These are phyloP conservation scores for Ceratobasidium sp. DNA, from an alignment of 1,284 basidiomycete species.

Conservation along the genomic window DNA sequence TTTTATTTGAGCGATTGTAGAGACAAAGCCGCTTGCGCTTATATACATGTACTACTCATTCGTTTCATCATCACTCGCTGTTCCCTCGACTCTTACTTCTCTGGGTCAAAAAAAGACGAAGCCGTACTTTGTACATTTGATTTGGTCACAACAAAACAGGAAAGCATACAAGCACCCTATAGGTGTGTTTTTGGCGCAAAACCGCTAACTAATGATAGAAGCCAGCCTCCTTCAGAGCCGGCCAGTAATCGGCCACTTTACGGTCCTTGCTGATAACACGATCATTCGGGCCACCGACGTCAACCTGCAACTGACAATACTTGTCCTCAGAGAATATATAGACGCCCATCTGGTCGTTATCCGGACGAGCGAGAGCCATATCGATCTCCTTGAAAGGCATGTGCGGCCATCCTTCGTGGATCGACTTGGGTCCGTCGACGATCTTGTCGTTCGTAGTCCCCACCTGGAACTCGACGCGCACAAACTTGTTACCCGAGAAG, in stretches of 20 bases:
- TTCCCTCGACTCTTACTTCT: not conserved
- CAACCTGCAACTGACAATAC: too few species aligned
- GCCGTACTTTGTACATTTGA: not conserved
- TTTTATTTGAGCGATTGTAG: not conserved
- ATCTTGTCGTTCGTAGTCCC: constrained; percentile 10
- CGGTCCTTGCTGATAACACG: not conserved
- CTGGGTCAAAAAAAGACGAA: not conserved
- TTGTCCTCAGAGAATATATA: constrained; percentile 19
- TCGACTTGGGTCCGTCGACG: constrained; percentile 8
- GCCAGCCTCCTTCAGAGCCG: not conserved
- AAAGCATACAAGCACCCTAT: not conserved
- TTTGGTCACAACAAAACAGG: not conserved
- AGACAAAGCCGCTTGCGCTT: not conserved
- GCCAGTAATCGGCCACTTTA: constrained; percentile 8
- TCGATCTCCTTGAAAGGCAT: not conserved
- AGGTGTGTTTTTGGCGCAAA: not conserved
- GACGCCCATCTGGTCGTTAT: not conserved
- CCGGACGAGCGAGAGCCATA: constrained; percentile 2
- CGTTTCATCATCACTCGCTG: too few species aligned
- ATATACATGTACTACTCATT: not conserved
- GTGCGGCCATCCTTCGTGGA: not conserved
- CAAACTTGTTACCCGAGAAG: constrained; percentile 23
- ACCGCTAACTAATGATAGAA: constrained; percentile 35
- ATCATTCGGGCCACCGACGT: not conserved
- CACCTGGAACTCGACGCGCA: not conserved